Percentiles rank a stretch among this genome's conserved stretches.
phyloP scores from a whole-genome alignment of 257 asterid genomes.

The Capsicum baccatum region DNA sequence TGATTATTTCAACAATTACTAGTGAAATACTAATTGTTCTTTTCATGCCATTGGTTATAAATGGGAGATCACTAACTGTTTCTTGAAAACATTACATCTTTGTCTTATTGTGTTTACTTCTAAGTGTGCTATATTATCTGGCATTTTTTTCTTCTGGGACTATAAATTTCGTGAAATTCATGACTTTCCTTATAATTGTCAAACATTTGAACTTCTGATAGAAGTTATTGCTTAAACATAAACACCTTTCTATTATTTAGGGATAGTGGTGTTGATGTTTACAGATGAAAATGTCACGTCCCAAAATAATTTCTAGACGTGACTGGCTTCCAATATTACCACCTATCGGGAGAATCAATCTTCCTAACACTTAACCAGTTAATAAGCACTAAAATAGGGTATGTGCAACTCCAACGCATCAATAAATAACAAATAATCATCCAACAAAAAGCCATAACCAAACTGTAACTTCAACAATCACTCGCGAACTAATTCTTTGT shows the following conservation, averaged over 20 bases:
- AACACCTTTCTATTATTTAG: not conserved
- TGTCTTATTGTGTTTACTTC: slow-evolving; percentile 12
- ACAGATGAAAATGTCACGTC: no score
- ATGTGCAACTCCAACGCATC: no score
- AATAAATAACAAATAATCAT: no score
- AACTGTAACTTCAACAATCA: no score
- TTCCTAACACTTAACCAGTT: no score
- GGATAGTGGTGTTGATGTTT: not conserved
- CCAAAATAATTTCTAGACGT: no score
- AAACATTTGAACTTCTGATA: not conserved
- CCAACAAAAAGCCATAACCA: no score
- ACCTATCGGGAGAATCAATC: no score
- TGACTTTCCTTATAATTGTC: not conserved
- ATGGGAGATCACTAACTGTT: slow-evolving; percentile 93
- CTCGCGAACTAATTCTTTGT: no score
- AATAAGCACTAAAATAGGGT: no score
- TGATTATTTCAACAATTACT: slow-evolving; percentile 93
- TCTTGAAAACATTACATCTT: slow-evolving; percentile 67
- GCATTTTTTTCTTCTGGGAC: not conserved
- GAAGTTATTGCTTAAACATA: not conserved
- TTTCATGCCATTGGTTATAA: slow-evolving; percentile 84
- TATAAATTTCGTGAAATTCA: not conserved
- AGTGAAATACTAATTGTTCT: slow-evolving; percentile 94
- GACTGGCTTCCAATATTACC: no score
- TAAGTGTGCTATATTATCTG: slow-evolving; percentile 3